These are phyloP conservation scores for Periconia sp. DNA, from an alignment of 2,329 filamentous ascomycete species.

Conservation along the genomic window DNA sequence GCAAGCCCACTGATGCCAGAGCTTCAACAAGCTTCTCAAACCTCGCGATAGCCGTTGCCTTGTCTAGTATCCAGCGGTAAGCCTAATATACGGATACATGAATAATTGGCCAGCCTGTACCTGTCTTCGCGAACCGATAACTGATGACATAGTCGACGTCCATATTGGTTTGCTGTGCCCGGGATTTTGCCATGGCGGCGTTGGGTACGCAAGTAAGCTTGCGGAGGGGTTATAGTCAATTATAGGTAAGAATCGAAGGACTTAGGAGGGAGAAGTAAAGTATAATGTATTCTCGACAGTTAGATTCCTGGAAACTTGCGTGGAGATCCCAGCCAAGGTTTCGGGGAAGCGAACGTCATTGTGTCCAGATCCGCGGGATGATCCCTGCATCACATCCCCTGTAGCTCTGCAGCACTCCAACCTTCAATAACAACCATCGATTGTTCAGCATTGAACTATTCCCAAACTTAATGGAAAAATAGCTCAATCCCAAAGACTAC, in stretches of 20 bases:
- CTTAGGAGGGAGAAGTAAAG: conserved; percentile 16
- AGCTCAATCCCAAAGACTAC: too few relatives aligned
- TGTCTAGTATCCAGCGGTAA: conserved; percentile 53
- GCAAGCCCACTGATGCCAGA: conserved; percentile 77
- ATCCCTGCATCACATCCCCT: conserved; percentile 27
- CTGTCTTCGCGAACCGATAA: conserved; percentile 70
- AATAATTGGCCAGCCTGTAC: conserved; percentile 47
- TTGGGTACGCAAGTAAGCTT: conserved; percentile 13
- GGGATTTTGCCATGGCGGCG: conserved; percentile 40
- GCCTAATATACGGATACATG: conserved; percentile 1
- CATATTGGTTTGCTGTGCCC: conserved; percentile 55
- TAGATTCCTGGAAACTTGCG: conserved; percentile 29
- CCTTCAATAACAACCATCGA: too few relatives aligned
- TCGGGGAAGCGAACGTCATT: conserved; percentile 30
- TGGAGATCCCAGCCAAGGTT: conserved; percentile 25
- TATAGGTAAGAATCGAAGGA: conserved; percentile 19
- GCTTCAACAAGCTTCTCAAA: conserved; percentile 78
- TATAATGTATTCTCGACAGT: conserved; percentile 11
- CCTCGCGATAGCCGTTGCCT: conserved; percentile 67
- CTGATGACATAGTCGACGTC: conserved; percentile 87
- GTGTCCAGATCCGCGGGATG: conserved; percentile 9
- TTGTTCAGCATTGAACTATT: too few relatives aligned
- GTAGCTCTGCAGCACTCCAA: too few relatives aligned
- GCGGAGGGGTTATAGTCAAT: conserved; percentile 19
- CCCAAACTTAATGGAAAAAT: too few relatives aligned